Evolutionary conservation across 305 asterid genomes (phyloP).

Genomic region (Fraxinus greggii): DNA sequence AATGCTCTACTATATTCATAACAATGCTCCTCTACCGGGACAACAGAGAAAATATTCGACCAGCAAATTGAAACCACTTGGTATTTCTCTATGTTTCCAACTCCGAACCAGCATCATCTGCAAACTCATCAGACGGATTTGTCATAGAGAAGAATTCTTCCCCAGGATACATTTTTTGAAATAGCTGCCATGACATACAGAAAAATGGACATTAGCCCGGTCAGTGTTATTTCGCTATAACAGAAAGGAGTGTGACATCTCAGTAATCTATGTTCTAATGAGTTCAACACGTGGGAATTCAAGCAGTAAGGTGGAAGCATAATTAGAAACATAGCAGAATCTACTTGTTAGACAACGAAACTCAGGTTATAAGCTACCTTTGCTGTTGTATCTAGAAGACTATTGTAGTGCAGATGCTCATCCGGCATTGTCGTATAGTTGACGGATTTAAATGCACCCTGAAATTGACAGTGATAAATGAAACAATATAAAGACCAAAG

Average conservation of each 20-base stretch:
- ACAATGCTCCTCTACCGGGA: slow-evolving; percentile 5
- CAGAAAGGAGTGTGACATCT: neutral
- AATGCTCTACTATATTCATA: neutral
- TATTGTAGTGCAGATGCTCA: slow-evolving; percentile 32
- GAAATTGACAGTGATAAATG: neutral
- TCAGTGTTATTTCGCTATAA: neutral
- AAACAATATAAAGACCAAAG: neutral
- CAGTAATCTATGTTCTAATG: neutral
- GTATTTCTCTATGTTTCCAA: slow-evolving; percentile 27
- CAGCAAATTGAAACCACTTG: neutral
- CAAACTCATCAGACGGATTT: slow-evolving; percentile 12
- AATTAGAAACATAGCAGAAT: neutral
- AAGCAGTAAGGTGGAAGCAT: neutral
- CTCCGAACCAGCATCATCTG: slow-evolving; percentile 31
- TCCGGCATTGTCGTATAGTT: slow-evolving; percentile 33
- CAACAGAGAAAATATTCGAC: neutral
- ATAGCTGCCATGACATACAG: slow-evolving; percentile 24
- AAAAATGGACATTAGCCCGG: neutral
- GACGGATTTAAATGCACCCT: slow-evolving; percentile 22
- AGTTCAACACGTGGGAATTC: neutral
- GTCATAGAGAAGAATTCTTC: slow-evolving; percentile 33
- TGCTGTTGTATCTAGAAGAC: slow-evolving; percentile 29
- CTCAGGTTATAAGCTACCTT: slow-evolving; percentile 20
- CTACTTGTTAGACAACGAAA: neutral
- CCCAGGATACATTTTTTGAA: slow-evolving; percentile 30